A percentile compares a stretch with the other conserved stretches of the same genome.
Conservation (phyloP, 1,139 yeast genomes). For the Magnusiomyces clavatus region DNA sequence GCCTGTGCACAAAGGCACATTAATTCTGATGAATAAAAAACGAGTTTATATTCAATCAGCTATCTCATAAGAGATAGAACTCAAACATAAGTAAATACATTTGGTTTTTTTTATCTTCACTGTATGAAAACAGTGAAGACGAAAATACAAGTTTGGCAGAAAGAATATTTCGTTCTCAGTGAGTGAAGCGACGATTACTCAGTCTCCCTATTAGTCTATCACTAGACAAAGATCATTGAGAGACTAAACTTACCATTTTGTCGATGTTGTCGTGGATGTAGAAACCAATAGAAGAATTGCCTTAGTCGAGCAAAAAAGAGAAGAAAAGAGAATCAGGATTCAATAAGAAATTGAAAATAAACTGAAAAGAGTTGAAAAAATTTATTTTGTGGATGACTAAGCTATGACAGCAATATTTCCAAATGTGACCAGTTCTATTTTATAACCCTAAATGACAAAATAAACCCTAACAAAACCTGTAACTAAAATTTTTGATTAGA, state of each 20-base stretch:
- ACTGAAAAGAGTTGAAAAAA: not conserved
- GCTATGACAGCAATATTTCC: too few relatives aligned
- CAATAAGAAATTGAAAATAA: not conserved
- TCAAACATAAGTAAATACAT: too few relatives aligned
- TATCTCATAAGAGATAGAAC: not conserved
- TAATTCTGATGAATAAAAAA: conserved; percentile 3
- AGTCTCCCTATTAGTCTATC: conserved; percentile 10
- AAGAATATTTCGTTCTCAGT: not conserved
- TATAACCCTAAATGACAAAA: not conserved
- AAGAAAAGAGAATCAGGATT: not conserved
- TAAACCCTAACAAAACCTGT: too few relatives aligned
- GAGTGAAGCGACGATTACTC: conserved; percentile 12
- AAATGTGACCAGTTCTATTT: too few relatives aligned
- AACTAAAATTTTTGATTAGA: too few relatives aligned
- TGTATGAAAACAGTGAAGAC: not conserved
- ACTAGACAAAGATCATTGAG: conserved; percentile 12
- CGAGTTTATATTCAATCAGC: not conserved
- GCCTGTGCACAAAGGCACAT: conserved; percentile 9
- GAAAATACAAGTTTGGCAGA: conserved; percentile 1
- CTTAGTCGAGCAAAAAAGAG: not conserved
- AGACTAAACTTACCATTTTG: conserved; percentile 18
- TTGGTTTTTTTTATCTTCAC: not conserved
- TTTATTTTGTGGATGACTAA: not conserved
- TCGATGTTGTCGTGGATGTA: conserved; percentile 1
- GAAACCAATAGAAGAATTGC: not conserved